A percentile compares a stretch with the other conserved stretches of the same genome.
Conservation (phyloP, 129 eudicot genomes). For the Centella asiatica region DNA sequence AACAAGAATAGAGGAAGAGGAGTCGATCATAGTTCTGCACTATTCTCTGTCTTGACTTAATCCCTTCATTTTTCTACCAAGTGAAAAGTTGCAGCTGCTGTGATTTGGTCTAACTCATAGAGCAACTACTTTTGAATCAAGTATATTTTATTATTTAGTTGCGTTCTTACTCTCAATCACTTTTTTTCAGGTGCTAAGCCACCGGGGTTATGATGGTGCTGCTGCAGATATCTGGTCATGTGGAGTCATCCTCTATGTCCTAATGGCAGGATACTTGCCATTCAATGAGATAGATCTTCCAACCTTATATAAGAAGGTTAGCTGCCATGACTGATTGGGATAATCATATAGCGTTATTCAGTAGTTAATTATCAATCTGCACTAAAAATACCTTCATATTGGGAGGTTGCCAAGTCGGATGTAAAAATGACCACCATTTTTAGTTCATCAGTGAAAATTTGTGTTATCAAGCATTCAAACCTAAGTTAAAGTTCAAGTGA, state of each 20-base stretch:
- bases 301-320: constrained; percentile 80
- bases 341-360: background rate
- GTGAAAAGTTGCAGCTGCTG: too few species aligned
- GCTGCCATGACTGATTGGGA: constrained; percentile 1
- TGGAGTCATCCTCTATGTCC: constrained; percentile 88
- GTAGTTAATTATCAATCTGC: background rate
- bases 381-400: too few species aligned
- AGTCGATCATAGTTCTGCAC: too few species aligned
- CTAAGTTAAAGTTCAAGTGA: background rate
- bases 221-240: constrained; percentile 99
- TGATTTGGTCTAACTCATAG: too few species aligned
- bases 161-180: constrained; percentile 5
- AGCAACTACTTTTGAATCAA: too few species aligned
- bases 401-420: background rate
- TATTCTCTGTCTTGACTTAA: too few species aligned
- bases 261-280: constrained; percentile 90
- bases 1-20: too few species aligned
- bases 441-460: background rate
- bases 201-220: constrained; percentile 90
- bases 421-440: background rate
- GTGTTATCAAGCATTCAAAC: background rate
- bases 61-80: too few species aligned
- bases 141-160: too few species aligned
- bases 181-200: constrained; percentile 52
- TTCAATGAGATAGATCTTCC: constrained; percentile 82